A percentile compares a stretch with the other conserved stretches of the same genome.
Evolutionary conservation across 257 asterid genomes (phyloP).

Genomic region (Penstemon davidsonii): DNA sequence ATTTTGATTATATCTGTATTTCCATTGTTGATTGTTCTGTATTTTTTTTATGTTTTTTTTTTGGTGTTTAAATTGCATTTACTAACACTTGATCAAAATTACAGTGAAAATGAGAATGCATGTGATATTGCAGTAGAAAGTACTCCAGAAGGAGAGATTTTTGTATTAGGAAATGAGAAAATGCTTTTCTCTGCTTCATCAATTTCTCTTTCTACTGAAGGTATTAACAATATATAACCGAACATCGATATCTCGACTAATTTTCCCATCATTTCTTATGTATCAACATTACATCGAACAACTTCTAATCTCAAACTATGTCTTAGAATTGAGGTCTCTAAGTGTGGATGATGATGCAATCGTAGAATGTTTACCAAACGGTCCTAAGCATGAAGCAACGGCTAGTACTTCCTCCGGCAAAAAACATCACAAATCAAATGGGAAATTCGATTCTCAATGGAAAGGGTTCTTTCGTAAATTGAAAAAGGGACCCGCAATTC

Average conservation of each 20-base stretch:
- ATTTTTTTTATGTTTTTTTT: not conserved
- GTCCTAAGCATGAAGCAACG: slow-evolving; percentile 35
- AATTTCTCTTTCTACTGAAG: slow-evolving; percentile 71
- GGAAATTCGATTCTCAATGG: slow-evolving; percentile 66
- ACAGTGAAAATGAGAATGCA: slow-evolving; percentile 50
- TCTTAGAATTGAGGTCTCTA: slow-evolving; percentile 53
- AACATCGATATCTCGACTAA: not conserved
- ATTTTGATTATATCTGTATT: not conserved
- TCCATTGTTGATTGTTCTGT: not conserved
- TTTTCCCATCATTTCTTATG: slow-evolving; percentile 3
- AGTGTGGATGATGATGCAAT: slow-evolving; percentile 35
- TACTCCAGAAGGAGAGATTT: slow-evolving; percentile 43
- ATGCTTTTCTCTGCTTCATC: slow-evolving; percentile 69
- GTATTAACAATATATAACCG: slow-evolving; percentile 32
- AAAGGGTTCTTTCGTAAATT: slow-evolving; percentile 77
- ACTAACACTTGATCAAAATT: slow-evolving; percentile 11
- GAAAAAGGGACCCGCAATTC: slow-evolving; percentile 59
- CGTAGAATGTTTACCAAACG: slow-evolving; percentile 42
- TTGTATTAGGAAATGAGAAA: slow-evolving; percentile 52
- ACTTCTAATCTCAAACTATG: slow-evolving; percentile 9
- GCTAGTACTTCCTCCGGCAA: slow-evolving; percentile 43
- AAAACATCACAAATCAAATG: slow-evolving; percentile 31
- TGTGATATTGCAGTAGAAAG: slow-evolving; percentile 43
- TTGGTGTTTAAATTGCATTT: slow-evolving; percentile 1
- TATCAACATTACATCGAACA: not conserved